Conservation (phyloP, 2,329 filamentous ascomycete species). For the Pseudogymnoascus sp. region DNA sequence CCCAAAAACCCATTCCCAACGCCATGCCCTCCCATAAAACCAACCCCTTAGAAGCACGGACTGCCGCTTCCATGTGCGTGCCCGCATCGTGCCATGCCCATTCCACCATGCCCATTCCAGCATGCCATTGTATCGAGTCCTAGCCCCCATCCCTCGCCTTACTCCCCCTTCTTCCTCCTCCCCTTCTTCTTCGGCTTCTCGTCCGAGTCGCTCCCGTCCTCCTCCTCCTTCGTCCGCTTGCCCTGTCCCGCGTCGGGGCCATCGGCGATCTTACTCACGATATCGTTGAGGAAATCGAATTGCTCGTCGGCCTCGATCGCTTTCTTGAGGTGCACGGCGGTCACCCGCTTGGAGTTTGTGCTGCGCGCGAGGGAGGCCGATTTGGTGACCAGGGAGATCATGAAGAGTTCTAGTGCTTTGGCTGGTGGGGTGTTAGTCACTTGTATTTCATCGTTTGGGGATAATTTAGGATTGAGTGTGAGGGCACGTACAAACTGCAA, state of each 20-base stretch:
- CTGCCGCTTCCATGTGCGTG: background rate
- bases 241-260: conserved; percentile 21
- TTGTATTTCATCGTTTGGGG: background rate
- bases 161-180: conserved; percentile 17
- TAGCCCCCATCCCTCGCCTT: background rate
- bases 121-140: background rate
- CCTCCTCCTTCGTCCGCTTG: conserved; percentile 20
- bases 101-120: background rate
- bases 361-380: conserved; percentile 76
- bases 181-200: conserved; percentile 24
- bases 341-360: conserved; percentile 81
- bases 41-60: background rate
- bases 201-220: conserved; percentile 20
- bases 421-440: conserved; percentile 26
- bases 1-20: background rate
- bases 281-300: conserved; percentile 88
- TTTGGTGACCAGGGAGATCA: conserved; percentile 87
- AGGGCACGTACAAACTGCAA: conserved; percentile 63
- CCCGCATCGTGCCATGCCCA: background rate
- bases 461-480: background rate
- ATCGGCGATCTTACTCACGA: conserved; percentile 76
- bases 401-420: conserved; percentile 94
- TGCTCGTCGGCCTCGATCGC: conserved; percentile 83
- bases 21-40: background rate
- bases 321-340: conserved; percentile 82